phyloP scores from a whole-genome alignment of 495 filamentous ascomycete genomes.

The Penicillium cataractarum region DNA sequence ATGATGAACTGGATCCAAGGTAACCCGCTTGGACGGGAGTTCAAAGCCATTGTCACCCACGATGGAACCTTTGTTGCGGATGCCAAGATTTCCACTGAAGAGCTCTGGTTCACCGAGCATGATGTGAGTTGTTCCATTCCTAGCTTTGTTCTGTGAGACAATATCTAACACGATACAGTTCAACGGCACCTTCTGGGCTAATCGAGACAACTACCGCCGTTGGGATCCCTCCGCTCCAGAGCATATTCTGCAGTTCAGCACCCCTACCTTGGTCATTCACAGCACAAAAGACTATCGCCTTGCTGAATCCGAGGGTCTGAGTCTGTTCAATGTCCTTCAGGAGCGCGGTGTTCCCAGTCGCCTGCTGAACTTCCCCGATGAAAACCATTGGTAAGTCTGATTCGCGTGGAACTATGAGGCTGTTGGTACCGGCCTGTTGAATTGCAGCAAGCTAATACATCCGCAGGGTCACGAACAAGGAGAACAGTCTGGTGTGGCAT shows the following conservation, averaged over 20 bases:
- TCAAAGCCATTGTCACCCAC: slow-evolving; percentile 56
- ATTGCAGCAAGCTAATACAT: background rate
- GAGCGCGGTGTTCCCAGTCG: slow-evolving; percentile 59
- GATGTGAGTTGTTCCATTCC: slow-evolving; percentile 24
- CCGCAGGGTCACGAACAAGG: slow-evolving; percentile 39
- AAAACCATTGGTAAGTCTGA: slow-evolving; percentile 49
- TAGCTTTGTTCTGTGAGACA: slow-evolving; percentile 22
- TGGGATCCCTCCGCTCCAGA: slow-evolving; percentile 46
- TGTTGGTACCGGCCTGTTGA: too few species aligned
- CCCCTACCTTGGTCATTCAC: slow-evolving; percentile 54
- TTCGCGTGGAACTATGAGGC: background rate
- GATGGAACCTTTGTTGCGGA: slow-evolving; percentile 51
- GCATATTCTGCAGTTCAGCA: slow-evolving; percentile 40
- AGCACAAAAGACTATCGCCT: slow-evolving; percentile 49
- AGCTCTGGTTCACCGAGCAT: slow-evolving; percentile 50
- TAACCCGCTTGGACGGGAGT: slow-evolving; percentile 52
- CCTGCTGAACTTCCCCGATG: slow-evolving; percentile 57
- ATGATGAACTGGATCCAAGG: slow-evolving; percentile 65
- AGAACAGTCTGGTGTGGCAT: slow-evolving; percentile 54
- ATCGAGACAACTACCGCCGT: slow-evolving; percentile 46
- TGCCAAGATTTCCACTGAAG: slow-evolving; percentile 50
- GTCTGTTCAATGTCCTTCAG: slow-evolving; percentile 53
- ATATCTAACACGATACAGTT: slow-evolving; percentile 30
- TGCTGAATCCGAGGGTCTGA: slow-evolving; percentile 45
- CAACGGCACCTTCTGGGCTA: slow-evolving; percentile 49